A percentile compares a stretch with the other conserved stretches of the same genome.
These are phyloP conservation scores for Isatis lusitanica DNA, from an alignment of 441 rosid genomes.

Conservation along the genomic window DNA sequence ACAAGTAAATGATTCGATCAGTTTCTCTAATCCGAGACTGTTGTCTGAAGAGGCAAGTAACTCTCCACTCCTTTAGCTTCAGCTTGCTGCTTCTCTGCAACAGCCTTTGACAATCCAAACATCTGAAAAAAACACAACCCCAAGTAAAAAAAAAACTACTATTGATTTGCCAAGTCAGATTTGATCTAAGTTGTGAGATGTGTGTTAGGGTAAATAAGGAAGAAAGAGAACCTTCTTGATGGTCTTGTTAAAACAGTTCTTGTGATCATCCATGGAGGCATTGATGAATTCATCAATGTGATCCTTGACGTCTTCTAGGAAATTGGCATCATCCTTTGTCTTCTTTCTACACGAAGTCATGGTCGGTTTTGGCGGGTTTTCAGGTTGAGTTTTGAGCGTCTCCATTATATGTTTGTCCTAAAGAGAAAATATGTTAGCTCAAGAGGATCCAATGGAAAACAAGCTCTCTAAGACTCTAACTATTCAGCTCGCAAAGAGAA, in stretches of 20 bases:
- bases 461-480: not conserved
- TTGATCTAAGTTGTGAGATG: not conserved
- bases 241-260: constrained; percentile 79
- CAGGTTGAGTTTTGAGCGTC: constrained; percentile 35
- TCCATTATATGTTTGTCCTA: constrained; percentile 40
- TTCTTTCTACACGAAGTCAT: constrained; percentile 67
- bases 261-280: constrained; percentile 92
- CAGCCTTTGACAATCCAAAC: constrained; percentile 66
- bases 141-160: not conserved
- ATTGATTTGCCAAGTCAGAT: not conserved
- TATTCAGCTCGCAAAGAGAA: not conserved
- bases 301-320: constrained; percentile 76
- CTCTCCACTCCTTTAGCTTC: constrained; percentile 64
- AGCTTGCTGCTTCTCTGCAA: constrained; percentile 51
- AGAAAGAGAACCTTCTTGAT: constrained; percentile 57
- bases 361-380: constrained; percentile 35
- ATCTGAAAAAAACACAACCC: constrained; percentile 43
- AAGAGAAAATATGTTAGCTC: not conserved
- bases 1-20: not conserved
- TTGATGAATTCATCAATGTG: constrained; percentile 83
- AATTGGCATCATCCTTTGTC: constrained; percentile 65
- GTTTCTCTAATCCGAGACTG: constrained; percentile 47
- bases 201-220: not conserved
- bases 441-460: not conserved
- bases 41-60: constrained; percentile 58